Evolutionary conservation across 352 stramenopile genomes (phyloP), one percentile per base, ranked within the genome.

Genomic region (Phytopythium sindhum): DNA sequence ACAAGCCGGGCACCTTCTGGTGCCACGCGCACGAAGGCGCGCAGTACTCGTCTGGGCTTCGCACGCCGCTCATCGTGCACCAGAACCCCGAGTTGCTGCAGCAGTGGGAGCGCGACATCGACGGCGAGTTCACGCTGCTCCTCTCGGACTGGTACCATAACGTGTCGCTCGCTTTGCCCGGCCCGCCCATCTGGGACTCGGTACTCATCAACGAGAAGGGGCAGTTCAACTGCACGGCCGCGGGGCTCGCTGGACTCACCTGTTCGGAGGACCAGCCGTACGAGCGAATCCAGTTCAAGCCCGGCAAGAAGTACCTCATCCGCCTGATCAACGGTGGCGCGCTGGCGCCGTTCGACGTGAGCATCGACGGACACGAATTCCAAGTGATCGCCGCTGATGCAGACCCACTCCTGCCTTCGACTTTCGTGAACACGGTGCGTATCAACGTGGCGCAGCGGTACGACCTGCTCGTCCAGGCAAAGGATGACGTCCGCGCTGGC

Each of bases 141-240:
- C 51, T 84, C 0, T 50, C 59, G 15, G 72, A 84, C 52, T 84
- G 75, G 75, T 84, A 84, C 52, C 75, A 84, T 41, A 61, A 77
- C n/a, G 35, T 71, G 21, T 66, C 68, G 10, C 63, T 68, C n/a
- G 44, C 44, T 26, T 2, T 8, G 9, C 44, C 44, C 7, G 72
- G 69, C 4, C 53, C 66, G 42, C 72, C 72, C 11, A 77, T 79
- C 45, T 78, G 72, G 72, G 74, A 80, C 52, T 71, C 75, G 0
- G 70, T 80, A 8, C 41, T 84, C 4, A 76, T 84, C 51, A 84
- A 84, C 57, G 74, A 78, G 2, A 42, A 72, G 39, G 75, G 75
- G 2, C 70, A 64, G 14, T 80, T 77, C 57, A 71, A 84, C 57
- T 84, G 75, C 68, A 71, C 67, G 0, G 68, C 72, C 17, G 68